phyloP scores from a whole-genome alignment of 495 filamentous ascomycete species.

The Durotheca rogersii region DNA sequence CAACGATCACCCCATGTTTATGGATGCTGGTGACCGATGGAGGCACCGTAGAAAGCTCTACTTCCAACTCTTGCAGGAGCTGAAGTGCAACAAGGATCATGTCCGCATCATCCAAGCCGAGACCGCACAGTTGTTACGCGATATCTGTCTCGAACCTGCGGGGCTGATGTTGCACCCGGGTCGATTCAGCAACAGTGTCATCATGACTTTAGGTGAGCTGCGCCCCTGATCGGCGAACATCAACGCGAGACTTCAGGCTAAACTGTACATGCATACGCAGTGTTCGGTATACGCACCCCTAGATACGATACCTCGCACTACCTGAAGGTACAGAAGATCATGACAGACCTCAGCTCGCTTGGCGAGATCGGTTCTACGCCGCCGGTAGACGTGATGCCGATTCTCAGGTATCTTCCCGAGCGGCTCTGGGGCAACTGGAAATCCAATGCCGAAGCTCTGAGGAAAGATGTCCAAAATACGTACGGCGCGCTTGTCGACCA shows the following conservation, averaged over 20 bases:
- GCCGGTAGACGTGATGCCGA: slow-evolving; percentile 51
- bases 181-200: slow-evolving; percentile 49
- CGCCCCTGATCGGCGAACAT: too few species aligned
- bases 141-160: slow-evolving; percentile 42
- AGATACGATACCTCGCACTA: too few species aligned
- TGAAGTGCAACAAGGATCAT: slow-evolving; percentile 46
- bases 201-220: slow-evolving; percentile 39
- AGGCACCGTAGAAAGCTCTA: slow-evolving; percentile 44
- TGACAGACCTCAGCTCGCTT: slow-evolving; percentile 51
- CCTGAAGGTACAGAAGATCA: too few species aligned
- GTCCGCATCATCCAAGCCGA: slow-evolving; percentile 49
- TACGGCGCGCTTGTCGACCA: slow-evolving; percentile 35
- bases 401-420: slow-evolving; percentile 47
- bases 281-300: too few species aligned
- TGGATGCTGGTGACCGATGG: too few species aligned
- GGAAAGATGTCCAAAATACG: slow-evolving; percentile 43
- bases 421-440: slow-evolving; percentile 44
- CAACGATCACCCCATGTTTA: too few species aligned
- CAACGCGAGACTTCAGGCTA: too few species aligned
- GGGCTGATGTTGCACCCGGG: slow-evolving; percentile 49
- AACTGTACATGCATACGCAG: too few species aligned
- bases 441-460: slow-evolving; percentile 37
- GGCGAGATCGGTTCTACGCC: slow-evolving; percentile 54
- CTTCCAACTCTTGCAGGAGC: slow-evolving; percentile 43
- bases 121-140: slow-evolving; percentile 46